These are phyloP conservation scores for Mesotaenium endlicherianum DNA, from an alignment of 139 green algal species.

Conservation along the genomic window DNA sequence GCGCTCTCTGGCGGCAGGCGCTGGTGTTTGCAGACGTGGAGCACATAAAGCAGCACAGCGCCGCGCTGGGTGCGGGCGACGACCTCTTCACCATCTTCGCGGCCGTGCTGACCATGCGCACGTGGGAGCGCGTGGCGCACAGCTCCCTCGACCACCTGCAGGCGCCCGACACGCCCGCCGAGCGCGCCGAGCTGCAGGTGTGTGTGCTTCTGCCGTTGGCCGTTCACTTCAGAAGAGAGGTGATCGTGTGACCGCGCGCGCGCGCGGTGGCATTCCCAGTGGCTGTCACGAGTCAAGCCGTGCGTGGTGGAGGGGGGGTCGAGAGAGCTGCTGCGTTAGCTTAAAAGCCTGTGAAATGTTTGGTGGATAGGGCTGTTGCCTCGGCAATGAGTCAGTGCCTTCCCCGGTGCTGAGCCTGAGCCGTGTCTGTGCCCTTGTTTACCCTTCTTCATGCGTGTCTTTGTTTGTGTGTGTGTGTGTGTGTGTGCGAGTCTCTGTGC, in stretches of 20 bases:
- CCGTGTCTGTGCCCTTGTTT: no score
- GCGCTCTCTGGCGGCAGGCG: conserved; percentile 64
- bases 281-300: no score
- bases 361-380: no score
- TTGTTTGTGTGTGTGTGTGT: no score
- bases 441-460: no score
- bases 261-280: no score
- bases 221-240: no score
- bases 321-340: neutral
- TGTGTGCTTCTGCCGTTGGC: no score
- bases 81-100: conserved; percentile 78
- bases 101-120: conserved; percentile 80
- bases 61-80: conserved; percentile 76
- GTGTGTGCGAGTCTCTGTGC: neutral
- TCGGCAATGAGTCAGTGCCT: no score
- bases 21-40: conserved; percentile 78
- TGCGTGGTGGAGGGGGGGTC: neutral
- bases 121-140: conserved; percentile 75
- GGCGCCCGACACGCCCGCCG: conserved; percentile 48
- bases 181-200: conserved; percentile 42
- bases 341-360: no score
- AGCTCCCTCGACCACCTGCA: conserved; percentile 60
- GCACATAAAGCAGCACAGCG: conserved; percentile 67
- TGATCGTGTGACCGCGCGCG: neutral
- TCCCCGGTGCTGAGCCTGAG: no score